Evolutionary conservation across 306 rosid species (phyloP), one percentile per base, ranked within the genome.

Genomic region (Dalbergia cultrata): DNA sequence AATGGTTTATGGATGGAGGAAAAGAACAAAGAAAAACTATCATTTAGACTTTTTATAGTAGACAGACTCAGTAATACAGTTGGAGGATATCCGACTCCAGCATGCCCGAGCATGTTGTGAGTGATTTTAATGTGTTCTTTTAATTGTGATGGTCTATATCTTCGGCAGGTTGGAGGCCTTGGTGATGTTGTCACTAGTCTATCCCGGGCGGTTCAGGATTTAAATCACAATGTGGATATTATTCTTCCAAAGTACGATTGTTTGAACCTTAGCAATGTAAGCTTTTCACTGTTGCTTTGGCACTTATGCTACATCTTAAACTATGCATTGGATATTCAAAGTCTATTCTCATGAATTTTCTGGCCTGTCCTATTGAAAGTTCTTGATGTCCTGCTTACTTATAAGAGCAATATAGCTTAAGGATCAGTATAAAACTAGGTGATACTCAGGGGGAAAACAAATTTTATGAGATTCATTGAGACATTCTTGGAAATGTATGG

Each of bases 161-260:
- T 64, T 26, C 60, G 82, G 79, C 83, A 93, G 98, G 93, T 94
- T 86, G 98, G 98, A 84, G 98, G 98, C 69, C 98, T 94, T 66
- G 98, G 93, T 72, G 98, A 94, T 73, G 98, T 94, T 82, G 93
- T 94, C 59, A 94, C 97, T 74, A 76, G 98, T 86, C 80, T 94
- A 50, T 94, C 98, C 34, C 88, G 97, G 52, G 98, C 98, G 59
- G 86, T 92, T 72, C 92, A 89, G 52, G 98, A 94, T 79, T 85
- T 94, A 85, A 89, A 90, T 80, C 98, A 94, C 79, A 86, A 82
- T 12, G 94, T 92, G 74, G 88, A 94, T 64, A 80, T 92, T 70
- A 62, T 94, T 90, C 91, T 94, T 85, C 98, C 98, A 6, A 94
- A 94, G 83, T 94, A 92, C 81, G 93, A 94, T 77, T 92, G 97